phyloP scores from a whole-genome alignment of 2,329 filamentous ascomycete species.

The Pseudovirgaria hyperparasitica region DNA sequence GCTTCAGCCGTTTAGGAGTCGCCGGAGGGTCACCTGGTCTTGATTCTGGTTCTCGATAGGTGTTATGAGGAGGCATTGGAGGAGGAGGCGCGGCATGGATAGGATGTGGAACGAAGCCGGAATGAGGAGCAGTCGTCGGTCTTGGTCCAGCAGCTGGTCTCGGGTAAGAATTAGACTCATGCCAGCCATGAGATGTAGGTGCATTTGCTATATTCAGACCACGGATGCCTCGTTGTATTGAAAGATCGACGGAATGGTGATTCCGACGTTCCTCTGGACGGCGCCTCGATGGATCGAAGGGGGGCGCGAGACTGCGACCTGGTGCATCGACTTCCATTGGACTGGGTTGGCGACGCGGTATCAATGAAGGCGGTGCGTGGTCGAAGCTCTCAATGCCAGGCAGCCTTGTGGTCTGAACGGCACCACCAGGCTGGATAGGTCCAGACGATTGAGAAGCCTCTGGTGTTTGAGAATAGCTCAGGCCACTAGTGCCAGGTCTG shows the following conservation, averaged over 20 bases:
- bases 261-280: constrained; percentile 20
- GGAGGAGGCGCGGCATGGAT: constrained; percentile 11
- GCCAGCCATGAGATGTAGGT: constrained; percentile 22
- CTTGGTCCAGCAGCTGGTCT: constrained; percentile 11
- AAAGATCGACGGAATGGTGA: constrained; percentile 50
- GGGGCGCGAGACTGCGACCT: constrained; percentile 25
- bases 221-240: constrained; percentile 52
- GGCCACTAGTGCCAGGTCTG: constrained; percentile 54
- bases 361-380: constrained; percentile 50
- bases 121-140: constrained; percentile 25
- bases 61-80: constrained; percentile 12
- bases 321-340: constrained; percentile 64
- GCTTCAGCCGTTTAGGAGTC: constrained; percentile 48
- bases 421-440: constrained; percentile 40
- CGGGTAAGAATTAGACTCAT: constrained; percentile 15
- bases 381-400: constrained; percentile 91
- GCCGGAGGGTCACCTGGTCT: constrained; percentile 28
- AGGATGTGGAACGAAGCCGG: constrained; percentile 15
- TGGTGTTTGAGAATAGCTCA: constrained; percentile 64
- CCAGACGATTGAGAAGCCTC: constrained; percentile 46
- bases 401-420: constrained; percentile 52
- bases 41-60: constrained; percentile 18
- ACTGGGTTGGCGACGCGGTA: constrained; percentile 52
- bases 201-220: constrained; percentile 52
- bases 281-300: constrained; percentile 21